phyloP scores from a whole-genome alignment of 2,329 filamentous ascomycete genomes.

The Xylariales sp. region DNA sequence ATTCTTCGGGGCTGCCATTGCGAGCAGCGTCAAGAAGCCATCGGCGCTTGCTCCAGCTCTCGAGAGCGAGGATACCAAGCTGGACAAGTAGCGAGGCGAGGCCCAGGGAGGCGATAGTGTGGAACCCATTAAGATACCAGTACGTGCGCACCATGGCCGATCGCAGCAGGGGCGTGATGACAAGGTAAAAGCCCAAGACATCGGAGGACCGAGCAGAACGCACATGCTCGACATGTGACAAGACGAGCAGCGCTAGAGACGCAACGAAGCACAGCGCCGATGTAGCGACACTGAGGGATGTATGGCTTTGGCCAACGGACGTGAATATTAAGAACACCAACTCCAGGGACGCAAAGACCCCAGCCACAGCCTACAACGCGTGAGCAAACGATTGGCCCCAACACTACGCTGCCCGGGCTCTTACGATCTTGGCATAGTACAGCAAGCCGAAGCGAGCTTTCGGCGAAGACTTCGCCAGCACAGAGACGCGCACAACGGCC shows the following conservation, averaged over 20 bases:
- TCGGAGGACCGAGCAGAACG: slow-evolving; percentile 34
- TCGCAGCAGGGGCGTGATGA: slow-evolving; percentile 32
- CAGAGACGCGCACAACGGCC: slow-evolving; percentile 22
- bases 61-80: slow-evolving; percentile 35
- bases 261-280: slow-evolving; percentile 33
- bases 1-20: slow-evolving; percentile 28
- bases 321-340: slow-evolving; percentile 22
- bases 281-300: slow-evolving; percentile 24
- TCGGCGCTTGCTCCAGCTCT: slow-evolving; percentile 35
- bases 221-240: slow-evolving; percentile 39
- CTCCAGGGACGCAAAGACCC: slow-evolving; percentile 26
- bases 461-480: slow-evolving; percentile 17
- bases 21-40: slow-evolving; percentile 19
- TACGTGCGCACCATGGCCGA: slow-evolving; percentile 37
- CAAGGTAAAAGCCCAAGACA: slow-evolving; percentile 35
- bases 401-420: neutral
- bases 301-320: slow-evolving; percentile 10
- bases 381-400: slow-evolving; percentile 5
- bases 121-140: slow-evolving; percentile 33
- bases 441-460: slow-evolving; percentile 23
- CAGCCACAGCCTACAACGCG: slow-evolving; percentile 23
- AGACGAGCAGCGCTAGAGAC: slow-evolving; percentile 21
- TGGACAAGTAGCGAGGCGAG: slow-evolving; percentile 34
- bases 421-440: slow-evolving; percentile 35
- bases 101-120: slow-evolving; percentile 23